Conservation (phyloP, 2,329 filamentous ascomycete species). For the Neodidymelliopsis sp. region DNA sequence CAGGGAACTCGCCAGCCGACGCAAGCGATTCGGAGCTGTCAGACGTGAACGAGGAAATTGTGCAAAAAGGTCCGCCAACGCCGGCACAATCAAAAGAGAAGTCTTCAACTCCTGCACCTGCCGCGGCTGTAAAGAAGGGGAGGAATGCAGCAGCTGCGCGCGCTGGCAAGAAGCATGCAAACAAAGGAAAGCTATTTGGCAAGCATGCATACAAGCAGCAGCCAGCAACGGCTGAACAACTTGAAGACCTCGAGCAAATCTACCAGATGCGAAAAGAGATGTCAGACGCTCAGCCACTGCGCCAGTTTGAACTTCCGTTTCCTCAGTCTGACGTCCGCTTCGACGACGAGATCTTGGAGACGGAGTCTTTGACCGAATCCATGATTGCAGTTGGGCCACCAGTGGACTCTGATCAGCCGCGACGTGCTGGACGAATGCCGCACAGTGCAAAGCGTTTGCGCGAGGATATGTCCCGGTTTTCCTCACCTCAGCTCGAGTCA, state of each 20-base stretch:
- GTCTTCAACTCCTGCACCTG: constrained; percentile 20
- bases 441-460: constrained; percentile 43
- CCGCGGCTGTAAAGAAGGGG: constrained; percentile 34
- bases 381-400: constrained; percentile 47
- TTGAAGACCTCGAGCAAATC: constrained; percentile 35
- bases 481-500: constrained; percentile 43
- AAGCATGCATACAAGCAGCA: constrained; percentile 42
- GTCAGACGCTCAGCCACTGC: constrained; percentile 35
- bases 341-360: constrained; percentile 47
- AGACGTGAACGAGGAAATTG: constrained; percentile 49
- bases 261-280: constrained; percentile 36
- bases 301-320: constrained; percentile 30
- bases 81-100: constrained; percentile 38
- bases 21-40: constrained; percentile 48
- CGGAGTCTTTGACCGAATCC: constrained; percentile 47
- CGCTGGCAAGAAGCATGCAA: constrained; percentile 43
- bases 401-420: constrained; percentile 39
- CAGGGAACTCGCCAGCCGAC: constrained; percentile 34
- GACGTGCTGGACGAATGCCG: constrained; percentile 39
- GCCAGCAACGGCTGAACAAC: constrained; percentile 36
- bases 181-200: constrained; percentile 39
- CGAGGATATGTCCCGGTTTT: constrained; percentile 39
- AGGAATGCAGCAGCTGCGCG: constrained; percentile 38
- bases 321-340: constrained; percentile 45
- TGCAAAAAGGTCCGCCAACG: constrained; percentile 45